Evolutionary conservation across 1,139 yeast species (phyloP).

Genomic region (Candida mesenterica): DNA sequence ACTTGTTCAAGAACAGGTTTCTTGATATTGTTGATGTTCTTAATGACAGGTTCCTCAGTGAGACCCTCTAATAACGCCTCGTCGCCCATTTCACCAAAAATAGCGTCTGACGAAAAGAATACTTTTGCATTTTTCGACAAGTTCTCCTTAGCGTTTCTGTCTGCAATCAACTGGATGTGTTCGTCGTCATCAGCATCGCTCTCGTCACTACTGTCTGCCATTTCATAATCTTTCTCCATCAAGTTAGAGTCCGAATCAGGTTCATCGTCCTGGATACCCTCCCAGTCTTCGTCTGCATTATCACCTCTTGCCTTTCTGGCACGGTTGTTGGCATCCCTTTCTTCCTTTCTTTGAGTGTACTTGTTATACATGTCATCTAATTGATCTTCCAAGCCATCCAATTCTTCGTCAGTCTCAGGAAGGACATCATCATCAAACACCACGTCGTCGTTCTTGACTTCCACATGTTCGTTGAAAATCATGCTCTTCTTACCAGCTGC

Average conservation of each 20-base stretch:
- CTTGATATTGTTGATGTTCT: neutral
- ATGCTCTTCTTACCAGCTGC: slow-evolving; percentile 81
- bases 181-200: slow-evolving; percentile 71
- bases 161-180: slow-evolving; percentile 63
- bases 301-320: slow-evolving; percentile 84
- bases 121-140: slow-evolving; percentile 71
- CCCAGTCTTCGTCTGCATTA: slow-evolving; percentile 82
- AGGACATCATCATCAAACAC: slow-evolving; percentile 40
- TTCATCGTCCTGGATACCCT: slow-evolving; percentile 62
- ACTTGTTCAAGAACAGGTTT: slow-evolving; percentile 1
- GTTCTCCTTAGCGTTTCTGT: slow-evolving; percentile 46
- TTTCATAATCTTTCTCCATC: slow-evolving; percentile 43
- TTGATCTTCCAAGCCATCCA: slow-evolving; percentile 76
- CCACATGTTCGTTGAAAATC: slow-evolving; percentile 59
- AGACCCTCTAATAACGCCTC: slow-evolving; percentile 36
- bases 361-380: slow-evolving; percentile 77
- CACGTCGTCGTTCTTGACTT: slow-evolving; percentile 55
- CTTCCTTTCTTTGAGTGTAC: slow-evolving; percentile 72
- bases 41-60: slow-evolving; percentile 5
- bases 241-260: slow-evolving; percentile 39
- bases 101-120: slow-evolving; percentile 72
- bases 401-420: slow-evolving; percentile 54
- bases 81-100: slow-evolving; percentile 65
- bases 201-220: slow-evolving; percentile 45
- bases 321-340: slow-evolving; percentile 72